Evolutionary conservation across 495 filamentous ascomycete genomes (phyloP).

Genomic region (Aspergillus taichungensis): DNA sequence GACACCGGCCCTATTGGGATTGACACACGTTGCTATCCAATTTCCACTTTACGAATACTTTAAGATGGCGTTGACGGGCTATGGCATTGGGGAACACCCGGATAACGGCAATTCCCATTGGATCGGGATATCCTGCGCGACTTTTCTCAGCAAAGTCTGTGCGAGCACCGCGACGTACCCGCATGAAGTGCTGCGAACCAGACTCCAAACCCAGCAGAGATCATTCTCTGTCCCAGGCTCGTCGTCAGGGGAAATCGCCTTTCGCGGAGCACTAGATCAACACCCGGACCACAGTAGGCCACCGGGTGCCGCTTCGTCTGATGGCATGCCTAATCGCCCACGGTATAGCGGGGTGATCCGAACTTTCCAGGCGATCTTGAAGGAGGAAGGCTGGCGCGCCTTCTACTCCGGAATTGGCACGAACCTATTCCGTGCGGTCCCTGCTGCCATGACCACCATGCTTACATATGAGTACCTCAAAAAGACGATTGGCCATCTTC

Average conservation of each 20-base stretch:
- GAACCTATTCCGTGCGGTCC: constrained; percentile 92
- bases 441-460: constrained; percentile 93
- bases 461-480: constrained; percentile 90
- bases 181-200: constrained; percentile 88
- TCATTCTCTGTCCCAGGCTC: constrained; percentile 22
- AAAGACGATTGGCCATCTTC: constrained; percentile 41
- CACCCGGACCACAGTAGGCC: constrained; percentile 35
- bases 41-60: constrained; percentile 94
- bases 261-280: constrained; percentile 51
- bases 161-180: constrained; percentile 95
- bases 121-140: constrained; percentile 71
- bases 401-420: constrained; percentile 98
- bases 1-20: constrained; percentile 79
- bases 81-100: constrained; percentile 63
- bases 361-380: constrained; percentile 74
- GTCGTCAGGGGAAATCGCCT: constrained; percentile 49
- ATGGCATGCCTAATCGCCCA: constrained; percentile 50
- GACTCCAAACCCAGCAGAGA: constrained; percentile 79
- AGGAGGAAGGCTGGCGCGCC: constrained; percentile 90
- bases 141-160: constrained; percentile 90
- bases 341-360: constrained; percentile 76
- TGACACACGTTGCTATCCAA: constrained; percentile 95
- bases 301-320: constrained; percentile 42
- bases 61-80: constrained; percentile 82
- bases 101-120: constrained; percentile 55